Conservation (phyloP, 768 basidiomycete genomes). For the Tulasnella sp. region DNA sequence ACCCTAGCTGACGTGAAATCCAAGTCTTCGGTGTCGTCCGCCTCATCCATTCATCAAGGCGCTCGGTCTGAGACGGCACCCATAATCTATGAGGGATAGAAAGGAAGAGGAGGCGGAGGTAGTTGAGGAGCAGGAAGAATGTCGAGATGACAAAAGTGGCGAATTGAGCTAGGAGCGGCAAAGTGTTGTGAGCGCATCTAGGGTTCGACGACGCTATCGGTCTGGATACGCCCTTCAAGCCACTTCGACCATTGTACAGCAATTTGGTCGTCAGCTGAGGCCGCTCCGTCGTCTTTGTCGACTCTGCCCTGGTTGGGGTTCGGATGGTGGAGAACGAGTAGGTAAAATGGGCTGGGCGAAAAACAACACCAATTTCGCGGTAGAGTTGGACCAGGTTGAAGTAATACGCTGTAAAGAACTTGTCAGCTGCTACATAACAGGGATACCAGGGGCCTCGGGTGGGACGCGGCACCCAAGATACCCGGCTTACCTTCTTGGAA, state of each 20-base stretch:
- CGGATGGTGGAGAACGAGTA: constrained; percentile 60
- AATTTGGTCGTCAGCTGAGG: constrained; percentile 36
- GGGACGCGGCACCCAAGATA: not conserved
- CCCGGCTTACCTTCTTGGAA: constrained; percentile 60
- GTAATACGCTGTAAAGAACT: constrained; percentile 52
- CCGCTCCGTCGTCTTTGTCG: not conserved
- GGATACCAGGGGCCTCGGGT: not conserved
- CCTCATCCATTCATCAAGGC: constrained; percentile 45
- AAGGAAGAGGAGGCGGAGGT: constrained; percentile 38
- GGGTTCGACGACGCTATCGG: not conserved
- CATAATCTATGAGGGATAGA: constrained; percentile 39
- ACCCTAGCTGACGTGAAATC: constrained; percentile 38
- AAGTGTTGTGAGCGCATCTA: not conserved
- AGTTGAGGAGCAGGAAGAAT: constrained; percentile 40
- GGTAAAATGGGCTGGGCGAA: constrained; percentile 51
- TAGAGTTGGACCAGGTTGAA: constrained; percentile 61
- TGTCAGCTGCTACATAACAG: not conserved
- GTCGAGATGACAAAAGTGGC: constrained; percentile 23
- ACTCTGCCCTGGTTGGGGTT: not conserved
- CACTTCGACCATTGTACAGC: constrained; percentile 60
- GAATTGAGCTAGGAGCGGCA: not conserved
- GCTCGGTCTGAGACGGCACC: constrained; percentile 30
- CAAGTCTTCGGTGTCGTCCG: constrained; percentile 37
- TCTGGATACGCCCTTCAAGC: constrained; percentile 42
- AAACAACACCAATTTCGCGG: constrained; percentile 48